Base-by-base conservation (phyloP, 768 basidiomycete genomes). In the Cytidiella melzeri region DNA sequence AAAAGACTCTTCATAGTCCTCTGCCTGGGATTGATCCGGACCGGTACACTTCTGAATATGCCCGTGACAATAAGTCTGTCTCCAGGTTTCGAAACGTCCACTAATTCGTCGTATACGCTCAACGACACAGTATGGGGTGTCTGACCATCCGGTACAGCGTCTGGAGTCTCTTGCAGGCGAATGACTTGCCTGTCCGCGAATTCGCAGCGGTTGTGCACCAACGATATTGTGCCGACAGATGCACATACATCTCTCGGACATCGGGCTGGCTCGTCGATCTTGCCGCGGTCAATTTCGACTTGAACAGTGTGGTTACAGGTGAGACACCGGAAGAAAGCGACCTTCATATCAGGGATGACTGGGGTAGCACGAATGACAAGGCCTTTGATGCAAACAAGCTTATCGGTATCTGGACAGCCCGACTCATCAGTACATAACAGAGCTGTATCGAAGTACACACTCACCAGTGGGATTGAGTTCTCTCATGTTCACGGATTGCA, bases 271-370 rank as follows among this genome's bases (percentile, higher is more conserved):
- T 98, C 95, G 63, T 87, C 83, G 57, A 99, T 98, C 67, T 92
- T 90, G 38, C 95, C 96, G n/a, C 94, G 85, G 66, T 97, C 94
- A 43, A 98, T 96, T 62, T 96, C 93, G 54, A 92, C 89, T 63
- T 92, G 92, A 6, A 92, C 83, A n/a, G 96, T 97, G 67, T 98
- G 96, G 36, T 87, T 87, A 65, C 96, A 99, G 30, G 86, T 87
- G 23, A 91, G 73, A 69, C 96, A 99, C 47, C 94, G 88, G 80
- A 99, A 99, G 74, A 99, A 98, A 19, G 95, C 96, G 56, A 83
- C 82, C 69, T 95, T 94, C 96, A 99, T 98, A 68, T 99, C 96
- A 3, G 96, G 96, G 51, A 98, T 97, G 60, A 99, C 88, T 10
- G 95, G 92, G 0, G 96, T 97, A 0, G 94, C 90, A 20, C 96